Base-by-base conservation (phyloP, 768 basidiomycete species). In the Tremella mesenterica region DNA sequence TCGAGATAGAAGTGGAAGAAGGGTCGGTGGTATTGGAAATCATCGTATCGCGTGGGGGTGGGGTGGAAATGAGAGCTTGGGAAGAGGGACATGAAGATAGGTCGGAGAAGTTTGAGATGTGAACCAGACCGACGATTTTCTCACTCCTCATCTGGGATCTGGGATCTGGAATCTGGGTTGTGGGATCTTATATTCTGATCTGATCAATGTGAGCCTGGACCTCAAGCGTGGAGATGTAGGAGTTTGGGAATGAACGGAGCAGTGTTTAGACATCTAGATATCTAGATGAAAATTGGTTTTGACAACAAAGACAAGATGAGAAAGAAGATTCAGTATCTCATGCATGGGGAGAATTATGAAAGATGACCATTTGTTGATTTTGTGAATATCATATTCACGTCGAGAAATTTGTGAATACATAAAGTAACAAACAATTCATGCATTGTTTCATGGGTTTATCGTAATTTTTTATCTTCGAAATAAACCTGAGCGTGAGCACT, bases 381-480 rank as follows among this genome's bases (percentile, higher is more conserved):
- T n/a, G n/a, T n/a, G n/a, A n/a, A n/a, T n/a, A n/a, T n/a, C n/a
- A n/a, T n/a, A n/a, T n/a, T n/a, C n/a, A n/a, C n/a, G n/a, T n/a
- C n/a, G n/a, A n/a, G n/a, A n/a, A n/a, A n/a, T n/a, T 36, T 18
- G 33, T 18, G 18, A 10, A 36, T 36, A 10, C 33, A 36, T 36
- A 28, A 48, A 29, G 27, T 12, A 44, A 13, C 10, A 12, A 44
- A 10, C 43, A 12, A 10, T 44, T 44, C 21, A 29, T 44, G 52
- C 44, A 48, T 31, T 21, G 25, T 16, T 27, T 10, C 23, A 25
- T 18, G 28, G n/a, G 3, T 23, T 52, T 31, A 65, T 52, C 67
- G 33, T 13, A 69, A 48, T 34, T 69, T 69, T 56, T 69, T 69
- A 44, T 69, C 67, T 39, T 60, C 67, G 47, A 69, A 69, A 54